Evolutionary conservation across 2,329 filamentous ascomycete species (phyloP), one percentile per base, ranked within the genome.

Genomic region (Dothideomycetidae sp.): DNA sequence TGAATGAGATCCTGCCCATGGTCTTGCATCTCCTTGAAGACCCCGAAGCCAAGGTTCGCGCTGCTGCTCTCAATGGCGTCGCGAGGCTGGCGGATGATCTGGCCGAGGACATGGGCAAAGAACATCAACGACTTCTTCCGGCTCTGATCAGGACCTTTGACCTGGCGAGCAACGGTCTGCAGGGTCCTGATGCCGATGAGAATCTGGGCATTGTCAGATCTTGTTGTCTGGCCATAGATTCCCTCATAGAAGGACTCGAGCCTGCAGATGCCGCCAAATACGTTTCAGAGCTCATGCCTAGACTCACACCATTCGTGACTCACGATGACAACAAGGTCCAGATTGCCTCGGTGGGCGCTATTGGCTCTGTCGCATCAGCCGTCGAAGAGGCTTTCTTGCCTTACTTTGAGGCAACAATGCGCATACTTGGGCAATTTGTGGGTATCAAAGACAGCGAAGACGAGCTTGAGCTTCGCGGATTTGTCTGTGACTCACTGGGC

Each of bases 41-140:
- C 54, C 67, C 73, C n/a, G 81, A 92, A 48, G 70, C 75, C 48
- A 76, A 77, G 50, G 90, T 98, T 41, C 77, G 90, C 43, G 81
- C 85, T 56, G 84, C 88, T 34, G 79, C 90, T 14, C 68, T 96
- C 31, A 80, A 93, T 45, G 81, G 84, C 41, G 75, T 94, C 44
- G 85, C 90, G 44, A 78, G 88, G 53, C 69, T 98, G 33, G 86
- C 88, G 31, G 90, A 96, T 54, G 88, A 96, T 54, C 75, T 96
- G 47, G 79, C 84, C 4, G 86, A 94, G 49, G 86, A 93, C 54
- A 76, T 96, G 56, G 75, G 77, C 49, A 76, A 81, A 40, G 78
- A 92, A 61, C 90, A 96, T 58, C 76, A 81, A 48, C 71, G 75
- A 40, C 74, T 98, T 44, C 81, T 98, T 54, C 78, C 81, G 11